Percentiles rank a stretch among this genome's conserved stretches.
These are phyloP conservation scores for Kluyveromyces nonfermentans DNA, from an alignment of 805 yeast genomes.

Conservation along the genomic window DNA sequence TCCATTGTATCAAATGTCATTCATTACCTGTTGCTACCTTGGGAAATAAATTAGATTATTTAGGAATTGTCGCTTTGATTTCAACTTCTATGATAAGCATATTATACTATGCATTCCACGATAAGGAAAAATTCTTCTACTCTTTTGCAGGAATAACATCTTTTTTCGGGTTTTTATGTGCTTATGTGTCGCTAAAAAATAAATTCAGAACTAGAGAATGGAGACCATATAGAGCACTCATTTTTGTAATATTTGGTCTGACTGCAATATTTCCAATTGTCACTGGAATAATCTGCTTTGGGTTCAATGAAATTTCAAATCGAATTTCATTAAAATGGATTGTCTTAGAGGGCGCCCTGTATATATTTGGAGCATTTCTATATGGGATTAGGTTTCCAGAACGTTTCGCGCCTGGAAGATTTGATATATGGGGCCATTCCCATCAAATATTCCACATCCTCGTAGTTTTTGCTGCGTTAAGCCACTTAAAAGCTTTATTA, in stretches of 20 bases:
- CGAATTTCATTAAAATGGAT: slow-evolving; percentile 57
- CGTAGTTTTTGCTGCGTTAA: slow-evolving; percentile 67
- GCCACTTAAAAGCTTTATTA: slow-evolving; percentile 59
- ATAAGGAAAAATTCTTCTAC: slow-evolving; percentile 29
- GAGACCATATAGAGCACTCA: slow-evolving; percentile 66
- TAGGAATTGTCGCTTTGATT: slow-evolving; percentile 63
- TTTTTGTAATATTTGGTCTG: slow-evolving; percentile 75
- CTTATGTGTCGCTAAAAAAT: slow-evolving; percentile 52
- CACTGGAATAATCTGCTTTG: slow-evolving; percentile 42
- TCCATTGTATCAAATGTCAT: slow-evolving; percentile 60
- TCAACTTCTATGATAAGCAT: slow-evolving; percentile 51
- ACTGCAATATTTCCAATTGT: slow-evolving; percentile 66
- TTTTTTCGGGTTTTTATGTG: slow-evolving; percentile 51
- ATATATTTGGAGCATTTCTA: slow-evolving; percentile 68
- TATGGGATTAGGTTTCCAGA: slow-evolving; percentile 81
- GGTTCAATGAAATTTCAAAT: slow-evolving; percentile 36
- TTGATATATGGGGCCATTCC: slow-evolving; percentile 68
- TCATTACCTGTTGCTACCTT: slow-evolving; percentile 42
- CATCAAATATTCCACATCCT: slow-evolving; percentile 78
- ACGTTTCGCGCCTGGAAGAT: slow-evolving; percentile 48
- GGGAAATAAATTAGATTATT: slow-evolving; percentile 66
- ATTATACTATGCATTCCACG: slow-evolving; percentile 40
- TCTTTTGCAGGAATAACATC: slow-evolving; percentile 39
- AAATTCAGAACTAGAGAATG: slow-evolving; percentile 60
- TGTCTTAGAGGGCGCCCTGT: slow-evolving; percentile 59